Percentiles rank a stretch among this genome's conserved stretches.
Conservation (phyloP, 2,329 filamentous ascomycete genomes). For the Penicillium sp. region DNA sequence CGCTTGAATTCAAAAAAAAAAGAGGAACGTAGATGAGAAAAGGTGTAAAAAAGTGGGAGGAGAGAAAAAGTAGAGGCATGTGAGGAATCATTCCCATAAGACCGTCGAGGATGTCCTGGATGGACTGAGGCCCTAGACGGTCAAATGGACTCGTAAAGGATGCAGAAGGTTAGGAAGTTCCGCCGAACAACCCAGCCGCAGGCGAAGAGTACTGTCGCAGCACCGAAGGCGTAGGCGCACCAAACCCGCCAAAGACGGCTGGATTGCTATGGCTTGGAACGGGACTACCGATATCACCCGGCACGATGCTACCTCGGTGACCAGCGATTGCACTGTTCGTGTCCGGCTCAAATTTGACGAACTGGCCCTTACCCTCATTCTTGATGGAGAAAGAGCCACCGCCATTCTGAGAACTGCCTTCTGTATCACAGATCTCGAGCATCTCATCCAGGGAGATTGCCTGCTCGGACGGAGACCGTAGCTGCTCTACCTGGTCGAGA, state of each 20-base stretch:
- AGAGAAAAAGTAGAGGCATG: constrained; percentile 26
- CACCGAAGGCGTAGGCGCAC: constrained; percentile 39
- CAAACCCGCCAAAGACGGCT: constrained; percentile 47
- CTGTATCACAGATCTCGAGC: constrained; percentile 85
- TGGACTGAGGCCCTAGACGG: neutral
- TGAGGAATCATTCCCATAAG: constrained; percentile 26
- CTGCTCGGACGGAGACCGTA: constrained; percentile 65
- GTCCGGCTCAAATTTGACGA: constrained; percentile 61
- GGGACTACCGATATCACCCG: constrained; percentile 74
- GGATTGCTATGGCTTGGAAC: constrained; percentile 54
- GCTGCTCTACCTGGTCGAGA: constrained; percentile 68
- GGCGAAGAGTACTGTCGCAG: constrained; percentile 49
- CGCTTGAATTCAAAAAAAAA: constrained; percentile 30
- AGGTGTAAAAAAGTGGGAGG: constrained; percentile 15
- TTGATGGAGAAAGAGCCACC: constrained; percentile 83
- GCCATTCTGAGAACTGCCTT: constrained; percentile 84
- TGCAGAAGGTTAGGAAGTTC: constrained; percentile 24
- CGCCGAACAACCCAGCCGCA: constrained; percentile 44
- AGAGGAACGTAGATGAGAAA: constrained; percentile 21
- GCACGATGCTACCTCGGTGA: constrained; percentile 53
- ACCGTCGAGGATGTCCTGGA: constrained; percentile 7
- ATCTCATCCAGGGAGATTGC: constrained; percentile 70
- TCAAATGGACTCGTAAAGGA: constrained; percentile 1
- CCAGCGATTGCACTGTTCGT: constrained; percentile 52
- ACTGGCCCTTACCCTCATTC: constrained; percentile 54